Conservation (phyloP, 306 rosid genomes). For the Gleditsia sinensis region DNA sequence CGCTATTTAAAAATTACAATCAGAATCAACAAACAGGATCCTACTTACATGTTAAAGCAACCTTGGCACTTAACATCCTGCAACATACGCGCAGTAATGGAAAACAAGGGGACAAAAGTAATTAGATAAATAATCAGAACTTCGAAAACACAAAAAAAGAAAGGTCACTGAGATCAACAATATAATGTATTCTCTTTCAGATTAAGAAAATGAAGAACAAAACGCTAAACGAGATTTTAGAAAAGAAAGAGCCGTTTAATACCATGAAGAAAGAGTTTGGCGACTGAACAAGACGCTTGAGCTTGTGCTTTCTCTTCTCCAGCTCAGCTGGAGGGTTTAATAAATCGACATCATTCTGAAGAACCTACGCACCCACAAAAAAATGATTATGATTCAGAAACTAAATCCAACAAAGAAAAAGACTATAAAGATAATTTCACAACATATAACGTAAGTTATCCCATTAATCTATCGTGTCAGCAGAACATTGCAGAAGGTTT, state of each 20-base stretch:
- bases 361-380: conserved; percentile 40
- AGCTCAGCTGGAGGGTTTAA: conserved; percentile 54
- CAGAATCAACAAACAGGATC: not conserved
- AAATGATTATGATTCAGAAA: not conserved
- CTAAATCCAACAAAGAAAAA: not conserved
- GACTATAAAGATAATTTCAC: too few species aligned
- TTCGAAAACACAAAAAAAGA: not conserved
- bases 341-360: conserved; percentile 59
- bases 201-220: not conserved
- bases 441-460: too few species aligned
- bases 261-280: conserved; percentile 67
- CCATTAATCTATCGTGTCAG: not conserved
- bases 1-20: not conserved
- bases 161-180: not conserved
- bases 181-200: not conserved
- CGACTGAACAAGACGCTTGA: conserved; percentile 55
- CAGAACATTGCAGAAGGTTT: not conserved
- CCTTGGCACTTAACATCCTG: conserved; percentile 67
- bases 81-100: not conserved
- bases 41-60: conserved; percentile 59
- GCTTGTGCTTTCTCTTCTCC: conserved; percentile 60
- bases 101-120: not conserved
- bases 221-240: not conserved
- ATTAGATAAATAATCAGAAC: not conserved
- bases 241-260: not conserved